Evolutionary conservation across 192 early-diverging fungal species (phyloP).

Genomic region (Coemansia sp.): DNA sequence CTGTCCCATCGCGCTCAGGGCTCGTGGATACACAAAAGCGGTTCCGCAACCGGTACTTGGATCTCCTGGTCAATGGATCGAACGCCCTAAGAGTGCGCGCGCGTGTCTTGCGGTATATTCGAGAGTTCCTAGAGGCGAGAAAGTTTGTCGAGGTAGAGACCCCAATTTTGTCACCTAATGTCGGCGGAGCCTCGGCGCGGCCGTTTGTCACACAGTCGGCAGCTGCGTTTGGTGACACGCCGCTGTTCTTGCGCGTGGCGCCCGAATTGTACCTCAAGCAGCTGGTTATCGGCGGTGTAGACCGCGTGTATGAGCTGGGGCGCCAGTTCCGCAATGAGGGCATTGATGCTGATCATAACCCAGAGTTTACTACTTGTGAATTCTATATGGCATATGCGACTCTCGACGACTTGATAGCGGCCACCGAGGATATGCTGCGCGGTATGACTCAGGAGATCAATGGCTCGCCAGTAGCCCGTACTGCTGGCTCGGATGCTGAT

Average conservation of each 20-base stretch:
- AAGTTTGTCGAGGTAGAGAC: slow-evolving; percentile 88
- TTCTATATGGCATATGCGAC: slow-evolving; percentile 83
- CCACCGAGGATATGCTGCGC: slow-evolving; percentile 73
- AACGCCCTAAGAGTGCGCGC: slow-evolving; percentile 63
- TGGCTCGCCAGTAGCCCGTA: slow-evolving; percentile 13
- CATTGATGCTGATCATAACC: slow-evolving; percentile 86
- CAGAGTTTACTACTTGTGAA: slow-evolving; percentile 91
- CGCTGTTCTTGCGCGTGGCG: slow-evolving; percentile 79
- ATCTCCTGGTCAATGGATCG: slow-evolving; percentile 71
- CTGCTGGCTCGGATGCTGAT: not conserved
- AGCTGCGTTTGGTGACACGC: slow-evolving; percentile 65
- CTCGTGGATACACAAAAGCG: slow-evolving; percentile 70
- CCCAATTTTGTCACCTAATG: slow-evolving; percentile 71
- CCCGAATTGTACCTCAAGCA: slow-evolving; percentile 89
- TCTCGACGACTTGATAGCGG: slow-evolving; percentile 67
- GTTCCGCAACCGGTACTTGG: slow-evolving; percentile 73
- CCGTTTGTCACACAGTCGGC: slow-evolving; percentile 73
- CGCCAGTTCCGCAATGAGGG: slow-evolving; percentile 93
- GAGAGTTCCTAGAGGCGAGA: slow-evolving; percentile 65
- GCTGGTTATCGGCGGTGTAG: slow-evolving; percentile 84
- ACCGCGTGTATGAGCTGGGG: slow-evolving; percentile 87
- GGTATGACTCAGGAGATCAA: slow-evolving; percentile 43
- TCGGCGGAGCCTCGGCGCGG: slow-evolving; percentile 81
- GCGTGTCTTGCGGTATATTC: slow-evolving; percentile 65
- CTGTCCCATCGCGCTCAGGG: slow-evolving; percentile 66